phyloP scores from a whole-genome alignment of 345 rosid genomes.

The Corchorus olitorius region DNA sequence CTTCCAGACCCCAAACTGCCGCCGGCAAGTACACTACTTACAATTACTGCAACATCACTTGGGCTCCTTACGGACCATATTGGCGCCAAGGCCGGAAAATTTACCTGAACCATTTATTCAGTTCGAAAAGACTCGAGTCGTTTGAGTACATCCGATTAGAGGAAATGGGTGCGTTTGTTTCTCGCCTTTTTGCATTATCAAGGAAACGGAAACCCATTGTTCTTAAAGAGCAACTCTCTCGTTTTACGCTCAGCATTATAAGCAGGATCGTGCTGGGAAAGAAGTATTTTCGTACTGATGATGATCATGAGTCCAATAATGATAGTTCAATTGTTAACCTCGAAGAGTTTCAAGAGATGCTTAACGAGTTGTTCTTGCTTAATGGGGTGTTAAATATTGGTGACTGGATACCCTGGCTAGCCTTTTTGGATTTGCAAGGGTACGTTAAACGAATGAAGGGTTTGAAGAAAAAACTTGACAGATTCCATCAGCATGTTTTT shows the following conservation, averaged over 20 bases:
- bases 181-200: conserved; percentile 6
- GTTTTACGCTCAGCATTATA: conserved; percentile 11
- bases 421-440: conserved; percentile 32
- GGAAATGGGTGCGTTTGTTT: conserved; percentile 22
- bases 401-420: conserved; percentile 35
- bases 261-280: conserved; percentile 29
- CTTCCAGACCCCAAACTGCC: conserved; percentile 32
- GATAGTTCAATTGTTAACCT: background rate
- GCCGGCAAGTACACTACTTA: conserved; percentile 36
- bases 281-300: conserved; percentile 18
- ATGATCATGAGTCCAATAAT: background rate
- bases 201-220: conserved; percentile 18
- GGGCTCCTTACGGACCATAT: conserved; percentile 38
- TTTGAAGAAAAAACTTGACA: conserved; percentile 21
- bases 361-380: conserved; percentile 27
- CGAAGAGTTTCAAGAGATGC: conserved; percentile 24
- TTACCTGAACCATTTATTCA: conserved; percentile 29
- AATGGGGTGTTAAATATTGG: conserved; percentile 34
- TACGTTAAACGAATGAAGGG: conserved; percentile 34
- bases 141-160: conserved; percentile 30
- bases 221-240: conserved; percentile 20
- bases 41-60: conserved; percentile 29
- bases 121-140: conserved; percentile 29
- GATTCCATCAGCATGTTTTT: conserved; percentile 23
- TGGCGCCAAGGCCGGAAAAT: conserved; percentile 42